phyloP scores from a whole-genome alignment of 768 basidiomycete species.

The Pleurotus sapidus region DNA sequence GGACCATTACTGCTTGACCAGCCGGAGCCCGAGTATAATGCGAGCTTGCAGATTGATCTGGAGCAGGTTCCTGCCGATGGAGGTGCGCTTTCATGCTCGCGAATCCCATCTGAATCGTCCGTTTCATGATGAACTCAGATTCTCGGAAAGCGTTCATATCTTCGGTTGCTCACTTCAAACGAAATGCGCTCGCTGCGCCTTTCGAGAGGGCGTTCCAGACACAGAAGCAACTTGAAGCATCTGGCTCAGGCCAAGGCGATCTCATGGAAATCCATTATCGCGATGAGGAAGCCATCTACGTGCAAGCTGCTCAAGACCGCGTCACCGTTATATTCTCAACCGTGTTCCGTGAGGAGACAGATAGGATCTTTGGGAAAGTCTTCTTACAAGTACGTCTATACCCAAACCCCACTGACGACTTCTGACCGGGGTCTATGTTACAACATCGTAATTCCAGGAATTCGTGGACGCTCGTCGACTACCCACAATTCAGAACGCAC shows the following conservation, averaged over 20 bases:
- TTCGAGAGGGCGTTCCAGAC: constrained; percentile 86
- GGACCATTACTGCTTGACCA: constrained; percentile 63
- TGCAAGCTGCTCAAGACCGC: constrained; percentile 90
- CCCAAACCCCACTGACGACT: not conserved
- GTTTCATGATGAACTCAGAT: constrained; percentile 43
- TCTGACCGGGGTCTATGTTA: not conserved
- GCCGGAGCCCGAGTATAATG: constrained; percentile 85
- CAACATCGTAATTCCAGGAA: constrained; percentile 53
- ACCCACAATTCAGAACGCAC: constrained; percentile 92
- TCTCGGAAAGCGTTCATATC: constrained; percentile 75
- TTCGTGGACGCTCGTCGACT: constrained; percentile 97
- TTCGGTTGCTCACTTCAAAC: constrained; percentile 83
- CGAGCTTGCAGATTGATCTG: constrained; percentile 83
- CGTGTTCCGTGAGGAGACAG: constrained; percentile 95
- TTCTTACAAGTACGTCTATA: constrained; percentile 80
- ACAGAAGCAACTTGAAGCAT: constrained; percentile 80
- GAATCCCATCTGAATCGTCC: not conserved
- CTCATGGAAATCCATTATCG: constrained; percentile 94
- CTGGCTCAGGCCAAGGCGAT: constrained; percentile 66
- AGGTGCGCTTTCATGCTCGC: constrained; percentile 47
- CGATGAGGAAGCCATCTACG: constrained; percentile 95
- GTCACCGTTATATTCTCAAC: constrained; percentile 98
- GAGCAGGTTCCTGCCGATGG: constrained; percentile 79
- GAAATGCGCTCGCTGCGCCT: constrained; percentile 92
- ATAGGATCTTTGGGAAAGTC: constrained; percentile 95